These are phyloP conservation scores for Striga hermonthica DNA, from an alignment of 305 asterid genomes.

Conservation along the genomic window DNA sequence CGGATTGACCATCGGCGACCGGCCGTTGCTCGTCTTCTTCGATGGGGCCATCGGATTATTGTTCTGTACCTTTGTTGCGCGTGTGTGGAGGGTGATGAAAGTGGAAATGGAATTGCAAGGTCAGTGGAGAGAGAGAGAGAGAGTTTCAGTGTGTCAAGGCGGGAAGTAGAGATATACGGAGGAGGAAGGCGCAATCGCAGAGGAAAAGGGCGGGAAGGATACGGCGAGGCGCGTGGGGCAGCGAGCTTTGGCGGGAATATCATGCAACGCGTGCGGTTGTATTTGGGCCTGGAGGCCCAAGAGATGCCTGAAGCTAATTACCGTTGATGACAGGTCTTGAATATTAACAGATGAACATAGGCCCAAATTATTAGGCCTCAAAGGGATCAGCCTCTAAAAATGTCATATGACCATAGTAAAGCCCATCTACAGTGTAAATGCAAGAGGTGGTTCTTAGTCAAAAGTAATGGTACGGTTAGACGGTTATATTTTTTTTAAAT, in stretches of 20 bases:
- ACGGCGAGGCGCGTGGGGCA: slow-evolving; percentile 33
- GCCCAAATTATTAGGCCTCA: too few relatives aligned
- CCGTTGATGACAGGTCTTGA: too few relatives aligned
- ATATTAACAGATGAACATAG: too few relatives aligned
- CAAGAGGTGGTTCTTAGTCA: too few relatives aligned
- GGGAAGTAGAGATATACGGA: slow-evolving; percentile 25
- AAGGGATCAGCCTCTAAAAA: too few relatives aligned
- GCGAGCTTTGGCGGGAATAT: slow-evolving; percentile 48
- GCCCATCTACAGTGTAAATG: too few relatives aligned
- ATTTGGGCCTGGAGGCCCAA: too few relatives aligned
- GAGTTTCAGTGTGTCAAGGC: slow-evolving; percentile 4
- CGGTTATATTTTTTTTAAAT: too few relatives aligned
- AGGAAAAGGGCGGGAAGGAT: slow-evolving; percentile 35
- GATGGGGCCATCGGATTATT: slow-evolving; percentile 46
- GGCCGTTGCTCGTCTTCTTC: slow-evolving; percentile 70
- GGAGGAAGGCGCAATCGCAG: slow-evolving; percentile 10
- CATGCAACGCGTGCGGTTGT: slow-evolving; percentile 27
- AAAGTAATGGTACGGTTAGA: too few relatives aligned
- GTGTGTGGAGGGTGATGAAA: slow-evolving; percentile 13
- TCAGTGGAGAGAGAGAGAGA: slow-evolving; percentile 4
- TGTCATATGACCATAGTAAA: too few relatives aligned
- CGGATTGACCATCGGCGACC: slow-evolving; percentile 83
- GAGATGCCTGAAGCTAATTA: too few relatives aligned
- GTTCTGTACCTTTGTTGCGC: background rate
- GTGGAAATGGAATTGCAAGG: background rate